These are phyloP conservation scores for Crotalaria pallida DNA, from an alignment of 306 rosid genomes.

Conservation along the genomic window DNA sequence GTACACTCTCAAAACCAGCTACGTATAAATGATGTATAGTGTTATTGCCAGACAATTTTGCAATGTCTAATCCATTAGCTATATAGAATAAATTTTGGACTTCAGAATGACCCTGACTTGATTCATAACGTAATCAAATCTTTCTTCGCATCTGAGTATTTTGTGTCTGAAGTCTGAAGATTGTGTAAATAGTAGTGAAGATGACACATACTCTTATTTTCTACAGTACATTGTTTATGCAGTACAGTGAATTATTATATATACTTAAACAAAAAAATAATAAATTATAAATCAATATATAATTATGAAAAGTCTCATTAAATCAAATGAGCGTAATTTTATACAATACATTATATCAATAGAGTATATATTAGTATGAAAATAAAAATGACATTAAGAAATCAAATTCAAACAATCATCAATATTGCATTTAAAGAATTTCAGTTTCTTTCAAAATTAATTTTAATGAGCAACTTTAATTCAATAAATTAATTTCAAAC, in stretches of 20 bases:
- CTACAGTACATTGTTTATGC: neutral
- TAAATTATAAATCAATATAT: neutral
- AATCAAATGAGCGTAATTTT: neutral
- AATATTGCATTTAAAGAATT: too few species aligned
- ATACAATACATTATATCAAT: too few species aligned
- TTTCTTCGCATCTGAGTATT: neutral
- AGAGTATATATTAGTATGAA: too few species aligned
- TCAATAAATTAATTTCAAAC: too few species aligned
- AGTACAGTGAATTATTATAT: neutral
- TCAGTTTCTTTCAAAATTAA: too few species aligned
- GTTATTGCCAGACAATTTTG: too few species aligned
- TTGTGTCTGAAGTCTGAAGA: neutral
- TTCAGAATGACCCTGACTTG: slow-evolving; percentile 3
- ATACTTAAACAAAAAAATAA: too few species aligned
- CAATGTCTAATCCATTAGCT: slow-evolving; percentile 20
- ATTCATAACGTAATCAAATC: slow-evolving; percentile 26
- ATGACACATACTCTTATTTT: neutral
- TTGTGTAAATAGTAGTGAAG: neutral
- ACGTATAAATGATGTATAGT: too few species aligned
- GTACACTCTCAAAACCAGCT: too few species aligned
- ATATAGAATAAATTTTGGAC: slow-evolving; percentile 17
- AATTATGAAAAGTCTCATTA: neutral
- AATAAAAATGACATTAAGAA: too few species aligned
- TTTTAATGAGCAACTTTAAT: too few species aligned
- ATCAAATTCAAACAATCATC: too few species aligned